Evolutionary conservation across 139 green algal genomes (phyloP), one percentile per base, ranked within the genome.

Genomic region (Picochlorum sp.): DNA sequence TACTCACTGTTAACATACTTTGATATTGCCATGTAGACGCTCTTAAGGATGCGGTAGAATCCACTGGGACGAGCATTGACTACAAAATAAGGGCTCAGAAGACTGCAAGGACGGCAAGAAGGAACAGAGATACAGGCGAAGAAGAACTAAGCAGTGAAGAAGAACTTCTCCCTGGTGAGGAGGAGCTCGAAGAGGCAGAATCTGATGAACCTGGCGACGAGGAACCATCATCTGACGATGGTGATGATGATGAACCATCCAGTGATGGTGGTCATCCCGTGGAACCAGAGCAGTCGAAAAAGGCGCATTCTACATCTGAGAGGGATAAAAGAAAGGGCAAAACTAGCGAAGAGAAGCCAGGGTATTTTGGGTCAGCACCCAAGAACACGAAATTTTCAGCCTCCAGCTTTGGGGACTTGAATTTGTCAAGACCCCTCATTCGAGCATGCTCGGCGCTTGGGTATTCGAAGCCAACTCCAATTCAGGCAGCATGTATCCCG

Each of bases 401-500:
- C 15, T 13, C 51, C 0, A 23, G 5, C 57, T 97, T 99, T 68
- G 63, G 58, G 4, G 88, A 95, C 61, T 82, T 99, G 11, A 80
- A 95, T 68, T 73, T 99, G 1, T 96, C 88, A 1, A 67, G 88
- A 2, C 89, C 92, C 8, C 80, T 98, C 60, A 49, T 91, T 26
- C 83, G 82, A 45, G 92, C 89, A 26, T 88, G 90, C 77, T 44
- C 74, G 11, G 85, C 79, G 2, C 77, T 99, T n/a, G 90, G 93
- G 3, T 99, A 96, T 79, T 66, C 65, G 5, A 63, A 64, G 13
- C 91, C 93, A 23, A 98, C 93, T 4, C 93, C 93, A 31, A 98
- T 98, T 61, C 91, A 97, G 82, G 90, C 94, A 1, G 94, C 93
- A 21, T 94, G 87, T 68, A 87, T 99, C 41, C 94, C 92, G 0